Evolutionary conservation across 768 basidiomycete species (phyloP).

Genomic region (Podaxis sp.): DNA sequence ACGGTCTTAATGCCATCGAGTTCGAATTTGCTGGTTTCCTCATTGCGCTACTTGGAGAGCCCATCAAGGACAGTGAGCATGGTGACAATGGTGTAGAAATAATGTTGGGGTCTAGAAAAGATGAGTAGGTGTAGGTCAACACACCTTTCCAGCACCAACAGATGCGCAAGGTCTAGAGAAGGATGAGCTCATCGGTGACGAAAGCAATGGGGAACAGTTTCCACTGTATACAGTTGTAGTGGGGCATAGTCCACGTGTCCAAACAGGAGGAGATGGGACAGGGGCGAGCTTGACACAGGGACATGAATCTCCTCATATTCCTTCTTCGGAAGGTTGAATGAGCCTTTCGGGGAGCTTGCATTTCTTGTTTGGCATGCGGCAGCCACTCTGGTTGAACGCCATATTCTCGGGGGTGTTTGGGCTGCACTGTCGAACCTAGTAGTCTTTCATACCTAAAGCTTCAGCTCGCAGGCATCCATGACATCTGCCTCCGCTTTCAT

Average conservation of each 20-base stretch:
- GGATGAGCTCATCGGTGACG: constrained; percentile 90
- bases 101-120: constrained; percentile 61
- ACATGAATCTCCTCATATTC: constrained; percentile 61
- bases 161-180: constrained; percentile 96
- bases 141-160: constrained; percentile 96
- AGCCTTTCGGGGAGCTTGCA: constrained; percentile 90
- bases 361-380: constrained; percentile 98
- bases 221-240: constrained; percentile 94
- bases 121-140: constrained; percentile 19
- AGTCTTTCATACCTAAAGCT: constrained; percentile 66
- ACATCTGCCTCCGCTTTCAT: constrained; percentile 45
- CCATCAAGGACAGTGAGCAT: constrained; percentile 94
- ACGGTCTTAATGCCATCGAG: constrained; percentile 92
- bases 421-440: constrained; percentile 87
- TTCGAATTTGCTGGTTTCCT: constrained; percentile 75
- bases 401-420: constrained; percentile 81
- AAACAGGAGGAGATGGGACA: constrained; percentile 70
- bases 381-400: constrained; percentile 93
- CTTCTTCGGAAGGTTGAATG: constrained; percentile 94
- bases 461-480: constrained; percentile 74
- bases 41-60: constrained; percentile 83
- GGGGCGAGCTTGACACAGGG: constrained; percentile 82
- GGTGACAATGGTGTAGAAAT: constrained; percentile 96
- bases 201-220: constrained; percentile 92
- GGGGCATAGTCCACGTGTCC: no score